Base-by-base conservation (phyloP, 305 asterid genomes). In the Ajuga reptans region DNA sequence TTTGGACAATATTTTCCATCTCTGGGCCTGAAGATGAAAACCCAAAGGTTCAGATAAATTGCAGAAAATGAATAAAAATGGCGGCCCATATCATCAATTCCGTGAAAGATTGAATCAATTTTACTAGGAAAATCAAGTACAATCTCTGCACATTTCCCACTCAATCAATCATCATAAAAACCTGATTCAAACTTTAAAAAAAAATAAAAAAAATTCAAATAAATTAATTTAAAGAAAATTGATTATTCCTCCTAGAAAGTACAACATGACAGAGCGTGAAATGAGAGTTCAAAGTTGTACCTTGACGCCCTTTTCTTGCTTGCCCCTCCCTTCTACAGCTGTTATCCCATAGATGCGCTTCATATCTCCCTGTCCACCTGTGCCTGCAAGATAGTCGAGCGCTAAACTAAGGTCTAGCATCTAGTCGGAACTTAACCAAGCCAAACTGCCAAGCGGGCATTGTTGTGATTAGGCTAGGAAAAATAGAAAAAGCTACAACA, bases 301-400 rank as follows among this genome's bases (percentile, higher is more conserved):
- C 99, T 93, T 93, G 99, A 82, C 99, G 97, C 72, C 99, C 97
- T 80, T 93, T 93, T 78, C 97, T 86, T 11, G 97, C 97, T 81
- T 90, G 96, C 56, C 99, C 99, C 74, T 93, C 99, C 60, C 97
- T 89, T 70, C 96, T 86, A 79, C 97, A 91, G 95, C 99, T 91
- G 90, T 91, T 93, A 76, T 93, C 99, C 99, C 99, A 93, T 41
- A 93, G 96, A 87, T 90, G 99, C 80, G 99, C 99, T 84, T 93
- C 99, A 63, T 90, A 93, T 93, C 99, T 87, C 27, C 98, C 98
- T 36, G 99, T 93, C 97, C 97, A 90, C 78, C 97, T 84, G 71
- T 93, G 99, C 68, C 99, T 93, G 86, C 57, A 77, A 11, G 69
- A 75, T 47, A 17, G 75, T n/a, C n/a, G n/a, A n/a, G n/a, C n/a